Percentiles rank a stretch among this genome's conserved stretches.
phyloP scores from a whole-genome alignment of 2,329 filamentous ascomycete species.

The Fusarium nisikadoi region DNA sequence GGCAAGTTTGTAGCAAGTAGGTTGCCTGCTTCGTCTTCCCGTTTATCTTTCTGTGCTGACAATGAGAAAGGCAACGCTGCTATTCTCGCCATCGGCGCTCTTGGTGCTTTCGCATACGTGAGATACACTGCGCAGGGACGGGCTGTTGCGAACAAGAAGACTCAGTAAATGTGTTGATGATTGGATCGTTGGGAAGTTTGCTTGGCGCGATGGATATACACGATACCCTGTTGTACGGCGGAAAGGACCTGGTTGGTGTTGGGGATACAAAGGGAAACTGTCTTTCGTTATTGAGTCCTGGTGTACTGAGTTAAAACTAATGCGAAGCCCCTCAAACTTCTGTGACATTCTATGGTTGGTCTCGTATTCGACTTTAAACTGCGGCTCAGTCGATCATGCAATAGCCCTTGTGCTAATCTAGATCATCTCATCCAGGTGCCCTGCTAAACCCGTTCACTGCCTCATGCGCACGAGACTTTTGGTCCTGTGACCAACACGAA shows the following conservation, averaged over 20 bases:
- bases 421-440: neutral
- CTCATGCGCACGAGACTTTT: neutral
- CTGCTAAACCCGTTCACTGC: neutral
- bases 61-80: conserved; percentile 49
- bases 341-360: neutral
- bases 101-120: conserved; percentile 49
- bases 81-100: conserved; percentile 47
- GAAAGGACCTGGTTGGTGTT: neutral
- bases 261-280: neutral
- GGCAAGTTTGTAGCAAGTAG: conserved; percentile 54
- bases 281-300: neutral
- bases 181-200: neutral
- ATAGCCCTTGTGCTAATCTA: neutral
- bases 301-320: neutral
- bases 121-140: conserved; percentile 49
- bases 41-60: neutral
- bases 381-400: conserved; percentile 1
- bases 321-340: neutral
- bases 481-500: conserved; percentile 4
- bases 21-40: neutral
- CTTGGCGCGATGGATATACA: conserved; percentile 1
- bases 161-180: conserved; percentile 33
- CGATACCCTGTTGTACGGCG: conserved; percentile 23
- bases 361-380: neutral
- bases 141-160: conserved; percentile 47